Evolutionary conservation across 345 rosid genomes (phyloP).

Genomic region (Carallia brachiata): DNA sequence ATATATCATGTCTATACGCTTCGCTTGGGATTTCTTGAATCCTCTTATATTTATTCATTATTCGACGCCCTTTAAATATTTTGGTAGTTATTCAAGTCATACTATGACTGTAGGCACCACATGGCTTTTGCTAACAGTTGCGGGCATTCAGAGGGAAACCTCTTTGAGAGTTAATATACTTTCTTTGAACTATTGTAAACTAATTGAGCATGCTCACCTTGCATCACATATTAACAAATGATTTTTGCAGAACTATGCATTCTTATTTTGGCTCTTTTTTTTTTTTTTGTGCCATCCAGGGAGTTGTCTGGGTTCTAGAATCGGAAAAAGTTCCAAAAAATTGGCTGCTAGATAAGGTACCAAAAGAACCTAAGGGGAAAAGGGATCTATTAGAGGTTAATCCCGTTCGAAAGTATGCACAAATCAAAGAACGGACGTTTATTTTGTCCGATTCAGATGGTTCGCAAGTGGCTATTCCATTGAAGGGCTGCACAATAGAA

Average conservation of each 20-base stretch:
- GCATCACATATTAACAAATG: too few species aligned
- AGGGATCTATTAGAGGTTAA: conserved; percentile 56
- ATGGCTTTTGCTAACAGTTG: too few species aligned
- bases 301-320: conserved; percentile 80
- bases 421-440: conserved; percentile 52
- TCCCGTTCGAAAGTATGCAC: conserved; percentile 57
- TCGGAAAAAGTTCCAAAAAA: conserved; percentile 52
- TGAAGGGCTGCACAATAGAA: conserved; percentile 61
- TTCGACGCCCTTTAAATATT: too few species aligned
- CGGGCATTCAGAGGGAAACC: too few species aligned
- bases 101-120: too few species aligned
- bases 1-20: too few species aligned
- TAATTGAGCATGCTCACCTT: too few species aligned
- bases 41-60: too few species aligned
- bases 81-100: too few species aligned
- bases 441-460: conserved; percentile 54
- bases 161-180: too few species aligned
- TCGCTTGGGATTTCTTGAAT: too few species aligned
- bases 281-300: conserved; percentile 41
- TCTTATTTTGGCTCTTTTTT: neutral
- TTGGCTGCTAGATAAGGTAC: conserved; percentile 38
- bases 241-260: neutral
- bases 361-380: conserved; percentile 61
- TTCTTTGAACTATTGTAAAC: too few species aligned
- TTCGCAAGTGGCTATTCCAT: conserved; percentile 36